Percentiles rank a stretch among this genome's conserved stretches.
These are phyloP conservation scores for Stentor roeselii DNA, from an alignment of 73 alveolate genomes.

Conservation along the genomic window DNA sequence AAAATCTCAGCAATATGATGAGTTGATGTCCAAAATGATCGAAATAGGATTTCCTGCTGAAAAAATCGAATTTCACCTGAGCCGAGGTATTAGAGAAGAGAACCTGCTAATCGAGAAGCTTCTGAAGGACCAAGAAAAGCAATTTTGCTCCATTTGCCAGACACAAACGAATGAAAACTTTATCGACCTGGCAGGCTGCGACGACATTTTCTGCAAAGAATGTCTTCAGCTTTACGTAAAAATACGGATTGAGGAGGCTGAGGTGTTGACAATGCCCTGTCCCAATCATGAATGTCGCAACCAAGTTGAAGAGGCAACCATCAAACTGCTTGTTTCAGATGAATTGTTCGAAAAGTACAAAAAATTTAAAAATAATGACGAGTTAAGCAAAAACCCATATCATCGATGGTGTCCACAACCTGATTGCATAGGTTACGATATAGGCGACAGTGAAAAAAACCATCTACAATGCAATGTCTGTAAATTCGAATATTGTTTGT, in stretches of 20 bases:
- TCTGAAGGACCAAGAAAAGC: too few relatives aligned
- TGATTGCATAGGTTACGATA: conserved; percentile 36
- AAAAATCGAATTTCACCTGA: too few relatives aligned
- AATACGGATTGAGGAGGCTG: neutral
- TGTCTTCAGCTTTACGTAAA: neutral
- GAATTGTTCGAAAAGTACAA: neutral
- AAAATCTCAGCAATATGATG: too few relatives aligned
- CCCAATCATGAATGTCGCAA: neutral
- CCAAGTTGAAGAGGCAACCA: too few relatives aligned
- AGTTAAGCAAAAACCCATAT: neutral
- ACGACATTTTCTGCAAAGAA: neutral
- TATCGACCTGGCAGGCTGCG: too few relatives aligned
- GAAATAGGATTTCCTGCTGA: too few relatives aligned
- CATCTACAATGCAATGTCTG: neutral
- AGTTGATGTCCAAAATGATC: too few relatives aligned
- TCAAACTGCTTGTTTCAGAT: too few relatives aligned
- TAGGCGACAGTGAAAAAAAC: neutral
- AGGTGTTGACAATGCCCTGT: neutral
- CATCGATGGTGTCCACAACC: conserved; percentile 51
- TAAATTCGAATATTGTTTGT: neutral
- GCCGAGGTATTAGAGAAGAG: too few relatives aligned
- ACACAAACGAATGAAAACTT: too few relatives aligned
- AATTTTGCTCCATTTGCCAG: too few relatives aligned
- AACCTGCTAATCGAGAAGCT: too few relatives aligned
- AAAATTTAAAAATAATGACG: neutral